Conservation (phyloP, 768 basidiomycete species). For the Flagelloscypha sp. region DNA sequence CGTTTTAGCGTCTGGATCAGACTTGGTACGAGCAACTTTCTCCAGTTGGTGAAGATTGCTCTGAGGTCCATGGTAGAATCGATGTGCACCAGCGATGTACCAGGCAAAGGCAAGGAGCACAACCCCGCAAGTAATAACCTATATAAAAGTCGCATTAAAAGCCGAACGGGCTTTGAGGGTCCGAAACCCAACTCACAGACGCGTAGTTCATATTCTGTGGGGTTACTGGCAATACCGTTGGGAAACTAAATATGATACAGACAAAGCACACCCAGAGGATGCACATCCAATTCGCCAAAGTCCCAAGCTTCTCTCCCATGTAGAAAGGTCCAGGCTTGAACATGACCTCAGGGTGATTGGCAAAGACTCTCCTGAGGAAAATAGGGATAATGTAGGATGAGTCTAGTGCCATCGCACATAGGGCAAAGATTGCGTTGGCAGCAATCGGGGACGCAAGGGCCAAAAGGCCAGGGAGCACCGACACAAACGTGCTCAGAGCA, state of each 20-base stretch:
- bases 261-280: conserved; percentile 65
- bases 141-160: background rate
- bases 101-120: conserved; percentile 43
- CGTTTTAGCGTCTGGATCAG: too few relatives aligned
- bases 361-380: conserved; percentile 57
- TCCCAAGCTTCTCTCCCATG: conserved; percentile 61
- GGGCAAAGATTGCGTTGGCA: conserved; percentile 73
- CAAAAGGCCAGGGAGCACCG: conserved; percentile 63
- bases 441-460: conserved; percentile 72
- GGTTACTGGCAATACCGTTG: conserved; percentile 64
- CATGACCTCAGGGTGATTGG: conserved; percentile 70
- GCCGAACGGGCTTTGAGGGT: background rate
- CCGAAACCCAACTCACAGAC: conserved; percentile 34
- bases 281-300: conserved; percentile 53
- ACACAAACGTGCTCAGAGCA: conserved; percentile 60
- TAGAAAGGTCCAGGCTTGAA: conserved; percentile 86
- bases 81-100: conserved; percentile 46
- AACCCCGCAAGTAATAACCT: conserved; percentile 48
- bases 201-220: conserved; percentile 72
- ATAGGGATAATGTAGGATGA: conserved; percentile 80
- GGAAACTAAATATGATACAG: conserved; percentile 64
- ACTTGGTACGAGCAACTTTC: too few relatives aligned
- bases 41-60: conserved; percentile 47
- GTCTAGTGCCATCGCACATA: conserved; percentile 74
- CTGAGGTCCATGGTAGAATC: conserved; percentile 51